These are phyloP conservation scores for Xylaria sp. DNA, from an alignment of 2,329 filamentous ascomycete genomes.

Conservation along the genomic window DNA sequence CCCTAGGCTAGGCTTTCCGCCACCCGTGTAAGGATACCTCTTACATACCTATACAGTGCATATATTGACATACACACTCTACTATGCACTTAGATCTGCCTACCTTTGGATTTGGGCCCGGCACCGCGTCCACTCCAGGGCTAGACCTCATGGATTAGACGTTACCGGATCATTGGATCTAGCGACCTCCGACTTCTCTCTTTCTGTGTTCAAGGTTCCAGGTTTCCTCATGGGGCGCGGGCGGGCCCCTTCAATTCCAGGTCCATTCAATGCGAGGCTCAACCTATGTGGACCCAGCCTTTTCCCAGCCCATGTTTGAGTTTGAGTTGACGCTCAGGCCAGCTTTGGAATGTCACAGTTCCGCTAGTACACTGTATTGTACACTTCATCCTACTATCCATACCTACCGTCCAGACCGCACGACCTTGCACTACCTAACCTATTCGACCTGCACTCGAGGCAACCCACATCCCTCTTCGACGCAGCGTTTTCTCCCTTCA, in stretches of 20 bases:
- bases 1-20: too few species aligned
- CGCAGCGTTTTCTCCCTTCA: neutral
- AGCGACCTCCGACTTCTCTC: slow-evolving; percentile 14
- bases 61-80: too few species aligned
- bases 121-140: too few species aligned
- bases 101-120: too few species aligned
- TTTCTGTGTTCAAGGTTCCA: neutral
- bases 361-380: slow-evolving; percentile 8
- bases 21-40: too few species aligned
- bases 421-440: slow-evolving; percentile 6
- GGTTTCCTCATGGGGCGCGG: too few species aligned
- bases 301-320: too few species aligned
- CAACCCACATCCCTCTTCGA: neutral
- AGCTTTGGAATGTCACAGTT: slow-evolving; percentile 22
- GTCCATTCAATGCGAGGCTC: too few species aligned
- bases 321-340: slow-evolving; percentile 3
- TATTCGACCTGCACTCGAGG: slow-evolving; percentile 11
- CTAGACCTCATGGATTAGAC: neutral
- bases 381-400: slow-evolving; percentile 11
- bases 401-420: slow-evolving; percentile 16
- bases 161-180: slow-evolving; percentile 20
- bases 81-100: too few species aligned
- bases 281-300: too few species aligned
- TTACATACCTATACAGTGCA: too few species aligned
- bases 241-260: too few species aligned